Evolutionary conservation across 257 asterid genomes (phyloP), one percentile per base, ranked within the genome.

Genomic region (Nicotiana obtusifolia): DNA sequence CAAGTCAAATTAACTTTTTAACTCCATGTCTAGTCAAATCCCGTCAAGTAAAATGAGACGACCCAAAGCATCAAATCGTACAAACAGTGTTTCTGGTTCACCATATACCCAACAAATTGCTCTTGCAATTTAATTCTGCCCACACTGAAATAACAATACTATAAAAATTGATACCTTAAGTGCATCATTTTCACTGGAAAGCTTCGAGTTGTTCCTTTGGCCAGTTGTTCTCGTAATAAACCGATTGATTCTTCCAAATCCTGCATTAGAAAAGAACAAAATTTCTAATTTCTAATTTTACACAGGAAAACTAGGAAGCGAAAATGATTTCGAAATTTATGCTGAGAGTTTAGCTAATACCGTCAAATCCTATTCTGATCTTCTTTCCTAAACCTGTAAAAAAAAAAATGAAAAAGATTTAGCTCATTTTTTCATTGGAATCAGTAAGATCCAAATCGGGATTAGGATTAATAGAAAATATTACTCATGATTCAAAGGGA

Each of bases 361-460:
- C 82, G 24, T 83, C 82, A 35, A 81, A 81, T 77, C 85, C 85
- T 47, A 83, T 80, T 54, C 82, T 80, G 16, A 80, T 66, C 80
- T 41, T 83, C 78, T 67, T 83, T 59, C 82, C 83, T 81, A 78
- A 78, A 78, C 85, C 85, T 83, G 81, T 10, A 77, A 31, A 44
- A 49, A 54, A n/a, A 24, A n/a, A n/a, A 62, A n/a, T 33, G n/a
- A 7, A 80, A 13, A 64, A 80, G 1, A 65, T 33, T 64, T 2
- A 80, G 77, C 78, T 64, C 83, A 80, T 64, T 30, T 19, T 37
- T 9, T 15, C 60, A 49, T 3, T 6, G 2, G 9, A n/a, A 44
- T 59, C 15, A 17, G 49, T 7, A n/a, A 47, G 26, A 64, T 47
- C 10, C 19, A 80, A 80, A 20, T 64, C 65, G 31, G 65, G 31